A percentile compares a stretch with the other conserved stretches of the same genome.
These are phyloP conservation scores for Coprinopsis sp. DNA, from an alignment of 768 basidiomycete genomes.

Conservation along the genomic window DNA sequence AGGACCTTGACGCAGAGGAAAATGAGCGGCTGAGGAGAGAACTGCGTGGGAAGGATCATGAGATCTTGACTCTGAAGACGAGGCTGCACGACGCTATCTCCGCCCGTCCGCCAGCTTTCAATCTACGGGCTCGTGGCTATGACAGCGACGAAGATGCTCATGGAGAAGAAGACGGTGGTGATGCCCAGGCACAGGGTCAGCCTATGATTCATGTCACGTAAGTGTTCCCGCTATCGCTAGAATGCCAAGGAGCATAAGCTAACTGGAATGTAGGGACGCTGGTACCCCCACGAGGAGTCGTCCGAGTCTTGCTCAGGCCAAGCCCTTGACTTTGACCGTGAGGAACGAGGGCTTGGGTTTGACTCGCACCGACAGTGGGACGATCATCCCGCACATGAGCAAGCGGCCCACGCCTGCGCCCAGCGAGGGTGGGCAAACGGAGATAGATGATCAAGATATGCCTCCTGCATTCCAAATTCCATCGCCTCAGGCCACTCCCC, in stretches of 20 bases:
- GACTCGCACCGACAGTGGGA: slow-evolving; percentile 40
- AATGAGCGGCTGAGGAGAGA: neutral
- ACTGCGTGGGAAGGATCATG: slow-evolving; percentile 2
- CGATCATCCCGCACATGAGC: slow-evolving; percentile 41
- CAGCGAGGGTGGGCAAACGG: slow-evolving; percentile 17
- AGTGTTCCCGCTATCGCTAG: neutral
- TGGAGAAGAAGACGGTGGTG: too few relatives aligned
- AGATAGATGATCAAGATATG: neutral
- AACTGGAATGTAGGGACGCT: neutral
- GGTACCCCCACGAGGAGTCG: neutral
- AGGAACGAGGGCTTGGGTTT: too few relatives aligned
- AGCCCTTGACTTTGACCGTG: neutral
- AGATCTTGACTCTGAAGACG: neutral
- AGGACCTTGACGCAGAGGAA: slow-evolving; percentile 5
- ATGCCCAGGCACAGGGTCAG: too few relatives aligned
- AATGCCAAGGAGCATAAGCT: neutral
- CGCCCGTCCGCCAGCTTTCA: neutral
- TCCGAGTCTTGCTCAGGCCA: neutral
- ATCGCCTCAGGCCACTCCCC: neutral
- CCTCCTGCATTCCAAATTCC: too few relatives aligned
- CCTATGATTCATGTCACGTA: too few relatives aligned
- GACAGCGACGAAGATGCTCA: too few relatives aligned
- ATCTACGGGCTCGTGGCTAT: neutral
- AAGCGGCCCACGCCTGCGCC: slow-evolving; percentile 50
- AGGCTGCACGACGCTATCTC: neutral